Evolutionary conservation across 164 flowering plant genomes (phyloP).

Genomic region (Saururus chinensis): DNA sequence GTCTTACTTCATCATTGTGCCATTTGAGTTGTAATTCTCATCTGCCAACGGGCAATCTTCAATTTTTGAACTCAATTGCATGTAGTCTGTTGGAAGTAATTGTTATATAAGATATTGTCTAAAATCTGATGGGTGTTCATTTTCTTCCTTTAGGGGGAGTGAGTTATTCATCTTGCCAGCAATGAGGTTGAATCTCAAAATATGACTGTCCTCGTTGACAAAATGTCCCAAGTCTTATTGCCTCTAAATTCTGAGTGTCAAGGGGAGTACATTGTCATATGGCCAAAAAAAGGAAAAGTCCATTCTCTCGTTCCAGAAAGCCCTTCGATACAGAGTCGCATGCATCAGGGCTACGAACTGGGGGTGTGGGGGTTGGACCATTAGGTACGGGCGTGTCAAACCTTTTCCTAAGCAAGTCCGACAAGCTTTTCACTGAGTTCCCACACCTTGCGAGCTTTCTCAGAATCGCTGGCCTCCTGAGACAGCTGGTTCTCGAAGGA

Average conservation of each 20-base stretch:
- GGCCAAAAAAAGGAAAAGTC: too few relatives aligned
- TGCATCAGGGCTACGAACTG: not conserved
- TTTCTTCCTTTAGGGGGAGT: too few relatives aligned
- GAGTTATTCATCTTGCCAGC: too few relatives aligned
- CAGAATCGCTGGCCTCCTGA: slow-evolving; percentile 81
- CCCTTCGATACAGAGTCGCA: not conserved
- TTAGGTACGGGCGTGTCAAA: not conserved
- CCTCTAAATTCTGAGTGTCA: not conserved
- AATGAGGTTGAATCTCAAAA: too few relatives aligned
- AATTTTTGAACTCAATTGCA: too few relatives aligned
- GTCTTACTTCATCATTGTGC: too few relatives aligned
- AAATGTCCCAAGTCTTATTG: not conserved
- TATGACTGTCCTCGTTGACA: not conserved
- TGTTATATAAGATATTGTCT: too few relatives aligned
- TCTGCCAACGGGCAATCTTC: too few relatives aligned
- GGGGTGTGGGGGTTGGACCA: not conserved
- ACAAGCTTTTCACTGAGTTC: slow-evolving; percentile 94
- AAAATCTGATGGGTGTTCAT: too few relatives aligned
- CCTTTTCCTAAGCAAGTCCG: slow-evolving; percentile 53
- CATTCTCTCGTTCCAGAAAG: not conserved
- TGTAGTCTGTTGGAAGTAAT: too few relatives aligned
- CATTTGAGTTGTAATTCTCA: too few relatives aligned
- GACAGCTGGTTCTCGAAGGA: slow-evolving; percentile 95
- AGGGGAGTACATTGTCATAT: too few relatives aligned
- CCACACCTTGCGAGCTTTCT: slow-evolving; percentile 92